A percentile compares a stretch with the other conserved stretches of the same genome.
Evolutionary conservation across 345 rosid genomes (phyloP).

Genomic region (Cardamine occulta): DNA sequence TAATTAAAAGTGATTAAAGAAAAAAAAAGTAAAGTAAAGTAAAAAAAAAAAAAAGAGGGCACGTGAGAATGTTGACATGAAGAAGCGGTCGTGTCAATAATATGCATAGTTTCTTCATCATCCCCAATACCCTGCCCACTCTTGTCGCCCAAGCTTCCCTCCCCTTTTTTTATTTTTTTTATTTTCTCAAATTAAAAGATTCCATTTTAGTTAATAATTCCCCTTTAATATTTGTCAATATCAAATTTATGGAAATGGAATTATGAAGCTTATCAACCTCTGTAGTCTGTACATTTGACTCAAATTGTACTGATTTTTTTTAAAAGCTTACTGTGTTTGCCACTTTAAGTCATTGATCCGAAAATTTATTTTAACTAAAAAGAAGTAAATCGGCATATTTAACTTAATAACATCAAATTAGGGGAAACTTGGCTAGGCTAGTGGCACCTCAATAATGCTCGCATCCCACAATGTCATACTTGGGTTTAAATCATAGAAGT

Average conservation of each 20-base stretch:
- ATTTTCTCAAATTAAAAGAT: slow-evolving; percentile 3
- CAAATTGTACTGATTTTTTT: no score
- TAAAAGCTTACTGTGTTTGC: background rate
- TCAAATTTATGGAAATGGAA: background rate
- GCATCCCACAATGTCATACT: background rate
- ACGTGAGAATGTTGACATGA: slow-evolving; percentile 44
- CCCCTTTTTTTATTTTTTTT: no score
- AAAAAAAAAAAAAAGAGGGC: background rate
- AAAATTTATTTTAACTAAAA: background rate
- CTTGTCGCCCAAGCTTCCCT: slow-evolving; percentile 30
- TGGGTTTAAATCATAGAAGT: background rate
- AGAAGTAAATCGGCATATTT: background rate
- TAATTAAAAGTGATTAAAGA: background rate
- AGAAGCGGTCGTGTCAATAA: slow-evolving; percentile 28
- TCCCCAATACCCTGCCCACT: slow-evolving; percentile 33
- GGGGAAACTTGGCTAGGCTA: background rate
- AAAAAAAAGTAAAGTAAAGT: background rate
- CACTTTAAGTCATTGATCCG: background rate
- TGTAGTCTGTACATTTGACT: background rate
- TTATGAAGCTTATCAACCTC: background rate
- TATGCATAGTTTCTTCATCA: slow-evolving; percentile 17
- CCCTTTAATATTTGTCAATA: background rate
- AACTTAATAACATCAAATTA: background rate
- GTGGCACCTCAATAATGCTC: background rate
- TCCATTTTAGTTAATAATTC: background rate